phyloP scores from a whole-genome alignment of 1,139 yeast species.

The Arxiozyma bovina region DNA sequence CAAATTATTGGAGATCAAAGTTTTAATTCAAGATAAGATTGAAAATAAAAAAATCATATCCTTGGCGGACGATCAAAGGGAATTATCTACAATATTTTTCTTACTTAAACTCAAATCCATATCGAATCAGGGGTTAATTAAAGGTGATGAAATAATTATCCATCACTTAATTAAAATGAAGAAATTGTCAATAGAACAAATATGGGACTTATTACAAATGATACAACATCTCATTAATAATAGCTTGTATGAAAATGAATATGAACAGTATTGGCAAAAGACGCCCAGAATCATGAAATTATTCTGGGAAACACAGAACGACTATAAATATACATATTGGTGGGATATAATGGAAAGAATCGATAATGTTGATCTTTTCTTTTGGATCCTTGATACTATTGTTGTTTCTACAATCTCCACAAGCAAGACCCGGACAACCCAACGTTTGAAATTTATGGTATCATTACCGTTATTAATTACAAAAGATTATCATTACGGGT shows the following conservation, averaged over 20 bases:
- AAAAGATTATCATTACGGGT: conserved; percentile 42
- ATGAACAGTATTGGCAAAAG: not conserved
- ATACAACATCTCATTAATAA: conserved; percentile 24
- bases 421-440: conserved; percentile 4
- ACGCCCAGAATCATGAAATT: not conserved
- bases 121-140: conserved; percentile 22
- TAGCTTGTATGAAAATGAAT: not conserved
- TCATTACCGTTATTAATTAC: conserved; percentile 34
- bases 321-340: conserved; percentile 24
- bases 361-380: conserved; percentile 20
- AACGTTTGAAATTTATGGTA: conserved; percentile 29
- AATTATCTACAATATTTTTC: not conserved
- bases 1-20: conserved; percentile 26
- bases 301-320: conserved; percentile 13
- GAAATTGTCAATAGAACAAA: conserved; percentile 10
- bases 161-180: conserved; percentile 17
- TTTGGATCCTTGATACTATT: conserved; percentile 30
- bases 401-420: conserved; percentile 17
- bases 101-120: conserved; percentile 25
- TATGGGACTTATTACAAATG: conserved; percentile 26
- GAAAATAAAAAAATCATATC: conserved; percentile 4
- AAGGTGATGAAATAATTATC: conserved; percentile 27
- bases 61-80: conserved; percentile 5
- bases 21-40: conserved; percentile 18
- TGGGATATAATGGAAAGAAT: conserved; percentile 27